Evolutionary conservation across 768 basidiomycete species (phyloP).

Genomic region (Boletus vermiculosoides): DNA sequence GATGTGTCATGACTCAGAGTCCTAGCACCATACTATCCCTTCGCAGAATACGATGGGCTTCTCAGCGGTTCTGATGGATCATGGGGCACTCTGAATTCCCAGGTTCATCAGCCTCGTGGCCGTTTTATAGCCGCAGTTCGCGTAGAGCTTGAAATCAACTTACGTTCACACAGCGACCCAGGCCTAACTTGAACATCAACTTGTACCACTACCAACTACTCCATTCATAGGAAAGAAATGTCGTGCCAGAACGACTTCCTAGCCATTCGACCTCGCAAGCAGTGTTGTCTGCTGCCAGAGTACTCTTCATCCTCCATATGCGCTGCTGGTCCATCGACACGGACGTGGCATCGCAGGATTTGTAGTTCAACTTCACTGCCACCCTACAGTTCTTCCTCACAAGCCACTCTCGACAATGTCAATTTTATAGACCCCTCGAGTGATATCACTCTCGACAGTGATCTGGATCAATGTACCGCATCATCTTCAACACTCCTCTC

Average conservation of each 20-base stretch:
- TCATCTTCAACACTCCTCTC: constrained; percentile 28
- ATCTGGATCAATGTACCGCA: constrained; percentile 17
- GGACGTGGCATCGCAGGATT: constrained; percentile 3
- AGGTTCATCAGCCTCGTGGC: constrained; percentile 12
- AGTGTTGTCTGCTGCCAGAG: background rate
- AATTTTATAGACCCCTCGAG: constrained; percentile 9
- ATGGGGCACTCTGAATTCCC: constrained; percentile 3
- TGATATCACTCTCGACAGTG: constrained; percentile 13
- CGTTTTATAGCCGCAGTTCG: constrained; percentile 20
- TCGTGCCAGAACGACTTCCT: constrained; percentile 14
- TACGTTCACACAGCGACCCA: constrained; percentile 19
- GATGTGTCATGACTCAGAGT: too few species aligned
- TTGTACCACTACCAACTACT: constrained; percentile 23
- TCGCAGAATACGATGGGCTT: background rate
- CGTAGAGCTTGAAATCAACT: constrained; percentile 23
- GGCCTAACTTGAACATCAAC: constrained; percentile 13
- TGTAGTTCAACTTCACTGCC: constrained; percentile 15
- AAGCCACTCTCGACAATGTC: background rate
- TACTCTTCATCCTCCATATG: constrained; percentile 1
- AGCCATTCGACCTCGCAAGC: constrained; percentile 8
- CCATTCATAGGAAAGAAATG: constrained; percentile 16
- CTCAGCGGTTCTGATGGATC: background rate
- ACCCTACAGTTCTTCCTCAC: background rate
- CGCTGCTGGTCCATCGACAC: constrained; percentile 7
- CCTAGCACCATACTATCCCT: background rate